A percentile compares a stretch with the other conserved stretches of the same genome.
Conservation (phyloP, 2,329 filamentous ascomycete species). For the Beauveria pseudobassiana region DNA sequence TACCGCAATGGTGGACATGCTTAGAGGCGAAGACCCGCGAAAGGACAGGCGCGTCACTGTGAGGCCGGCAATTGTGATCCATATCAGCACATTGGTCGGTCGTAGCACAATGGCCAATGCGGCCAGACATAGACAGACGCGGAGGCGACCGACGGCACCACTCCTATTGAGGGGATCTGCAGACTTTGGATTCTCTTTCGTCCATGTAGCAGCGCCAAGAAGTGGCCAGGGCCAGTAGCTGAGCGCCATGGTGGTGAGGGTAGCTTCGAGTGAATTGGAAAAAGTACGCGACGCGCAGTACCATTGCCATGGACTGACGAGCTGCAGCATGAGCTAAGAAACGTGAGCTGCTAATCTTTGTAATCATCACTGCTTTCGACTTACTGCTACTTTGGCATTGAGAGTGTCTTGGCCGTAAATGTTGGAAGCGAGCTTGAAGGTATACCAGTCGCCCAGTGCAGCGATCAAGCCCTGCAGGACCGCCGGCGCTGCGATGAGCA, state of each 20-base stretch:
- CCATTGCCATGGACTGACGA: constrained; percentile 73
- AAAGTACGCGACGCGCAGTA: constrained; percentile 90
- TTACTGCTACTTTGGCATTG: constrained; percentile 63
- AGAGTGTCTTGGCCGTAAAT: constrained; percentile 62
- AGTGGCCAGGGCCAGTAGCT: constrained; percentile 83
- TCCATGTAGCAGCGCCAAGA: constrained; percentile 34
- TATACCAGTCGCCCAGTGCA: constrained; percentile 74
- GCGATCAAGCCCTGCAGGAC: constrained; percentile 70
- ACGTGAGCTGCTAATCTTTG: background rate
- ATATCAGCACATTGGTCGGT: constrained; percentile 84
- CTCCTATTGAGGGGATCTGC: constrained; percentile 12
- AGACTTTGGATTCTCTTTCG: constrained; percentile 33
- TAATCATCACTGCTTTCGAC: constrained; percentile 18
- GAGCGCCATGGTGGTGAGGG: constrained; percentile 71
- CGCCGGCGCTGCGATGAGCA: constrained; percentile 68
- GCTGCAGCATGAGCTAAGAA: constrained; percentile 28
- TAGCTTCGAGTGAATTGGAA: constrained; percentile 90
- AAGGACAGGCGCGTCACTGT: constrained; percentile 36
- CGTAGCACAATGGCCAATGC: constrained; percentile 77
- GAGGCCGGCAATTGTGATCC: constrained; percentile 54
- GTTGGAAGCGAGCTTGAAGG: constrained; percentile 70
- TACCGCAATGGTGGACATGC: constrained; percentile 35
- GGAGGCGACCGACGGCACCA: constrained; percentile 25
- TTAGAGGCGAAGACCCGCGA: constrained; percentile 32
- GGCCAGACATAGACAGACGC: constrained; percentile 64